Evolutionary conservation across 1,284 basidiomycete species (phyloP).

Genomic region (Apiotrichum laibachii): DNA sequence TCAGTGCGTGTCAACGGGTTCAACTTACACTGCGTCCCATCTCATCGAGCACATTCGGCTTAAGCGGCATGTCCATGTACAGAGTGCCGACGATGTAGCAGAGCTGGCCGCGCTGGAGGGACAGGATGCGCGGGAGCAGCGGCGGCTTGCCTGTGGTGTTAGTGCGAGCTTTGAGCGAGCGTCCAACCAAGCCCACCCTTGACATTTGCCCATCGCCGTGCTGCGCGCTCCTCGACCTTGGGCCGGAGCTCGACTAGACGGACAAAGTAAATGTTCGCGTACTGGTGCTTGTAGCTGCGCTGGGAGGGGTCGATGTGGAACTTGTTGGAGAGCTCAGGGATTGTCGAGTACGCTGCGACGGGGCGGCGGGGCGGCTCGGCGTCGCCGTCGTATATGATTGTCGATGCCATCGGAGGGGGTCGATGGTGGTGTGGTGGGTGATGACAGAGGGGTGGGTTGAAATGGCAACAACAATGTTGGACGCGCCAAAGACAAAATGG

Average conservation of each 20-base stretch:
- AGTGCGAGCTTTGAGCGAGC: background rate
- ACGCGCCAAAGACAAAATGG: too few relatives aligned
- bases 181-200: conserved; percentile 53
- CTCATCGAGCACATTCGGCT: conserved; percentile 95
- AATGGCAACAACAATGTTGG: background rate
- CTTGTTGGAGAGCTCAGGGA: conserved; percentile 46
- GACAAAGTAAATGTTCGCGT: conserved; percentile 88
- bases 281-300: conserved; percentile 68
- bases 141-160: conserved; percentile 62
- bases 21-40: conserved; percentile 79
- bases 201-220: conserved; percentile 64
- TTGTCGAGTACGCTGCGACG: conserved; percentile 34
- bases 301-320: conserved; percentile 46
- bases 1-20: background rate
- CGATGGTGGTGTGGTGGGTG: background rate
- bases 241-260: conserved; percentile 65
- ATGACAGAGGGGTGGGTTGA: background rate
- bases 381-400: conserved; percentile 11
- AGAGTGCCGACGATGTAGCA: conserved; percentile 93
- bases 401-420: conserved; percentile 11
- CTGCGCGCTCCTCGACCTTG: conserved; percentile 64
- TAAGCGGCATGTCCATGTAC: conserved; percentile 97
- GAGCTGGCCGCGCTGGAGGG: conserved; percentile 76
- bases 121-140: conserved; percentile 79
- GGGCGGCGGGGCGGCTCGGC: conserved; percentile 24